Percentiles rank a stretch among this genome's conserved stretches.
Evolutionary conservation across 2,329 filamentous ascomycete species (phyloP).

Genomic region (Remersonia thermophila): DNA sequence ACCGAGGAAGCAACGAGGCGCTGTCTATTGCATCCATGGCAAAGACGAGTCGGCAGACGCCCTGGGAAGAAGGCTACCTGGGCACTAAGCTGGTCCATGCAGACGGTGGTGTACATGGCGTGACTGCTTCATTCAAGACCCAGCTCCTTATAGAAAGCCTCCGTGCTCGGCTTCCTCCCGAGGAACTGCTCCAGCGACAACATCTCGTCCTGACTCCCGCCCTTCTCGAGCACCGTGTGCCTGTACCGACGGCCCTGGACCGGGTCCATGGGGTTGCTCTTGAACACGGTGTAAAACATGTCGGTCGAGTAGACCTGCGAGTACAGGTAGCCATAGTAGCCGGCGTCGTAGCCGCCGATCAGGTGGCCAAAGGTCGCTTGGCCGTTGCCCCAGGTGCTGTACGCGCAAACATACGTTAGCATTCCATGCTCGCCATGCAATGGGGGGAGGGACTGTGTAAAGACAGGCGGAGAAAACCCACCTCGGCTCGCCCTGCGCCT

Average conservation of each 20-base stretch:
- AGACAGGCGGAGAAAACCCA: conserved; percentile 23
- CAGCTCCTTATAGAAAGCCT: conserved; percentile 70
- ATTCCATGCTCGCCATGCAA: neutral
- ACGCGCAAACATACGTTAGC: conserved; percentile 3
- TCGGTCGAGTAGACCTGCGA: conserved; percentile 73
- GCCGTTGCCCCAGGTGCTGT: conserved; percentile 59
- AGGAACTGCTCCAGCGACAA: conserved; percentile 65
- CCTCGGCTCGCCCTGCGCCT: conserved; percentile 46
- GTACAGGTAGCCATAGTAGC: conserved; percentile 66
- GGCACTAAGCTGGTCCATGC: too few relatives aligned
- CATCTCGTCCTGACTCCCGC: conserved; percentile 73
- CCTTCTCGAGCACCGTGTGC: conserved; percentile 65
- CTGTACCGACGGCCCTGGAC: conserved; percentile 64
- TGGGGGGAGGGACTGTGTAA: neutral
- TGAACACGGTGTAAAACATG: conserved; percentile 77
- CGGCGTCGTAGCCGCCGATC: conserved; percentile 74
- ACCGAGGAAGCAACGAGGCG: too few relatives aligned
- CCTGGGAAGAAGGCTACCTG: too few relatives aligned
- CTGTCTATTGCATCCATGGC: too few relatives aligned
- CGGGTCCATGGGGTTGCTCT: conserved; percentile 64
- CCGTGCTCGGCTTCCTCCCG: conserved; percentile 61
- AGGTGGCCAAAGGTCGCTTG: conserved; percentile 73
- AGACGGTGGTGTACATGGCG: too few relatives aligned
- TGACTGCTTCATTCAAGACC: conserved; percentile 37
- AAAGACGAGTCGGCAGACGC: too few relatives aligned